Percentiles rank a stretch among this genome's conserved stretches.
phyloP scores from a whole-genome alignment of 495 filamentous ascomycete species.

The Corynascus novoguineensis region DNA sequence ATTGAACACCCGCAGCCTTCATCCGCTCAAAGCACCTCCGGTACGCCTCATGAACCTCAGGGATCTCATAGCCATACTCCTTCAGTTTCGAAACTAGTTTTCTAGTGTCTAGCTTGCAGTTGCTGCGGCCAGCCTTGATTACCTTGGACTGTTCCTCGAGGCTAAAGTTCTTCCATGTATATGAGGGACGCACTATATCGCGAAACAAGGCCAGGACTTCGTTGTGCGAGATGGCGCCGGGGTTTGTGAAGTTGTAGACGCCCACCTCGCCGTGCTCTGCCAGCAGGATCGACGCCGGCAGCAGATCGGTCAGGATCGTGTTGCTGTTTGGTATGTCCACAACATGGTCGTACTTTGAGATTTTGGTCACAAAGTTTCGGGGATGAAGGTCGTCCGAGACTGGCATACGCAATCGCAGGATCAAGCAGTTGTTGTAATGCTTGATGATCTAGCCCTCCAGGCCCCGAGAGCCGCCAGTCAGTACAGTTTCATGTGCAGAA shows the following conservation, averaged over 20 bases:
- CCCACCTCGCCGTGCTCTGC: conserved; percentile 56
- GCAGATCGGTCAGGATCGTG: conserved; percentile 57
- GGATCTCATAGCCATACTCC: conserved; percentile 54
- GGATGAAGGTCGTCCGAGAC: conserved; percentile 61
- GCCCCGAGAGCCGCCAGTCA: background rate
- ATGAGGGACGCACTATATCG: conserved; percentile 54
- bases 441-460: conserved; percentile 50
- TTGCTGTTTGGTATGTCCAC: conserved; percentile 65
- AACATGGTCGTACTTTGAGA: conserved; percentile 56
- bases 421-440: conserved; percentile 52
- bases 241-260: conserved; percentile 66
- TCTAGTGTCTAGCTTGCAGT: conserved; percentile 57
- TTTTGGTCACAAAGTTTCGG: conserved; percentile 65
- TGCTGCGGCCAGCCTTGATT: conserved; percentile 59
- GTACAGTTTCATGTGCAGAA: background rate
- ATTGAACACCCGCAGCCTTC: conserved; percentile 51
- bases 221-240: conserved; percentile 62
- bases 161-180: conserved; percentile 62
- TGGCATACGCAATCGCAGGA: conserved; percentile 63
- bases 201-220: conserved; percentile 58
- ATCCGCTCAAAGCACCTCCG: conserved; percentile 57
- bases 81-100: conserved; percentile 55
- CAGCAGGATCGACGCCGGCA: conserved; percentile 54
- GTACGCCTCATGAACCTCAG: conserved; percentile 59
- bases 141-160: conserved; percentile 62